phyloP scores from a whole-genome alignment of 2,329 filamentous ascomycete species.

The Phialophora verrucosa region DNA sequence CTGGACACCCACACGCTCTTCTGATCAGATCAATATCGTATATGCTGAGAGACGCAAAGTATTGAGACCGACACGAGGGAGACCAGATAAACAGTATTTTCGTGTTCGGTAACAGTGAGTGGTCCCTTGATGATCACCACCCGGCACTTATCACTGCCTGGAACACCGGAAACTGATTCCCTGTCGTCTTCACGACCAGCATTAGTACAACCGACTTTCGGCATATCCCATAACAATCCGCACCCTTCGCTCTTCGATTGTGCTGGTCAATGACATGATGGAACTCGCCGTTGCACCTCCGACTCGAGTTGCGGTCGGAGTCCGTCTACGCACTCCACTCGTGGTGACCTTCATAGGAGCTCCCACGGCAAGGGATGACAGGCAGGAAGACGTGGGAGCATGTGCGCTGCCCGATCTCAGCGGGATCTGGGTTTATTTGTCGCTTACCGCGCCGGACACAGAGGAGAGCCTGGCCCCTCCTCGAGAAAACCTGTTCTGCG shows the following conservation, averaged over 20 bases:
- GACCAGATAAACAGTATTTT: neutral
- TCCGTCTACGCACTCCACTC: slow-evolving; percentile 24
- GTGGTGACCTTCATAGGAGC: slow-evolving; percentile 31
- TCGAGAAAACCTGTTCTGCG: slow-evolving; percentile 34
- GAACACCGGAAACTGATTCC: neutral
- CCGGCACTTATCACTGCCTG: neutral
- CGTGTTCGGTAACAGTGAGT: neutral
- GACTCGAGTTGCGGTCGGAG: slow-evolving; percentile 29
- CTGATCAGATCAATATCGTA: neutral
- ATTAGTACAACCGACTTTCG: neutral
- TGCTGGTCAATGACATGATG: slow-evolving; percentile 18
- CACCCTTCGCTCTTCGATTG: neutral
- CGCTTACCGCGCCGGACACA: slow-evolving; percentile 35
- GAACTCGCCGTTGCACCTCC: slow-evolving; percentile 35
- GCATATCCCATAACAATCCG: neutral
- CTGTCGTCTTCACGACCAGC: neutral
- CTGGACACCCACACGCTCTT: neutral
- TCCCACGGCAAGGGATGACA: neutral
- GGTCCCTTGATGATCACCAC: neutral
- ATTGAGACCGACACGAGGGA: neutral
- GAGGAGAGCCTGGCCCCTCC: slow-evolving; percentile 32
- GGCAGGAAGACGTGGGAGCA: slow-evolving; percentile 13
- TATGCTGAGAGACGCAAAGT: neutral
- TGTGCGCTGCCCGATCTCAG: slow-evolving; percentile 23
- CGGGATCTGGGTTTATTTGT: slow-evolving; percentile 37